A percentile compares a stretch with the other conserved stretches of the same genome.
Evolutionary conservation across 2,329 filamentous ascomycete species (phyloP).

Genomic region (Ophiobolus disseminans): DNA sequence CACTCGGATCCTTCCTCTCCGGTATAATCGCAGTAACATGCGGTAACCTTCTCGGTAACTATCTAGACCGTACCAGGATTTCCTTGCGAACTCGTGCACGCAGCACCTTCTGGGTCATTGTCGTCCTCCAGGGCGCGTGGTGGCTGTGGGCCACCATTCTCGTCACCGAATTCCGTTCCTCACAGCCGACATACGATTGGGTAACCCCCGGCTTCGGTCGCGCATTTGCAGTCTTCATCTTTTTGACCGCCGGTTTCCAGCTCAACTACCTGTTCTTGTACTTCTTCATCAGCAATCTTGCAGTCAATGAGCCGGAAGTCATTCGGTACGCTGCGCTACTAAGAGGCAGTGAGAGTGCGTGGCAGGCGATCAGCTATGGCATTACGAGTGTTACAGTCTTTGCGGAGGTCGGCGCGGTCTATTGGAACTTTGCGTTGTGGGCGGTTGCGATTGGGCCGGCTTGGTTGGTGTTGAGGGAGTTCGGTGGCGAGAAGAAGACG

Average conservation of each 20-base stretch:
- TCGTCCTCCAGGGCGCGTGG: conserved; percentile 69
- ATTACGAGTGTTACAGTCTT: conserved; percentile 68
- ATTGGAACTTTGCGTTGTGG: conserved; percentile 75
- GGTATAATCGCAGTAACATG: conserved; percentile 70
- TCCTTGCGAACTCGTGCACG: conserved; percentile 63
- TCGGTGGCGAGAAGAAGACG: conserved; percentile 50
- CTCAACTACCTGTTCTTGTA: conserved; percentile 78
- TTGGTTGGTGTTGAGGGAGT: conserved; percentile 69
- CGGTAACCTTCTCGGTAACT: conserved; percentile 71
- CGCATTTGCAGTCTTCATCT: conserved; percentile 71
- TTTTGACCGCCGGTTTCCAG: conserved; percentile 73
- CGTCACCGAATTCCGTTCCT: conserved; percentile 65
- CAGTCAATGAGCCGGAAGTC: conserved; percentile 67
- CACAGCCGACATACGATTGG: conserved; percentile 72
- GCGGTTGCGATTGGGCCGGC: conserved; percentile 68
- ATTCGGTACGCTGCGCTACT: conserved; percentile 72
- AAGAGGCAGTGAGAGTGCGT: conserved; percentile 74
- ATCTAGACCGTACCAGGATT: conserved; percentile 65
- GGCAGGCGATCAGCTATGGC: conserved; percentile 76
- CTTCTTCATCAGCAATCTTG: conserved; percentile 73
- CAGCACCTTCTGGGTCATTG: conserved; percentile 61
- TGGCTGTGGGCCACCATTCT: conserved; percentile 76
- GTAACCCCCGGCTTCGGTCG: conserved; percentile 66
- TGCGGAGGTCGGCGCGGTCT: conserved; percentile 70
- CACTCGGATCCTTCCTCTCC: conserved; percentile 73